phyloP scores from a whole-genome alignment of 306 rosid genomes.

The Prunus salicina region DNA sequence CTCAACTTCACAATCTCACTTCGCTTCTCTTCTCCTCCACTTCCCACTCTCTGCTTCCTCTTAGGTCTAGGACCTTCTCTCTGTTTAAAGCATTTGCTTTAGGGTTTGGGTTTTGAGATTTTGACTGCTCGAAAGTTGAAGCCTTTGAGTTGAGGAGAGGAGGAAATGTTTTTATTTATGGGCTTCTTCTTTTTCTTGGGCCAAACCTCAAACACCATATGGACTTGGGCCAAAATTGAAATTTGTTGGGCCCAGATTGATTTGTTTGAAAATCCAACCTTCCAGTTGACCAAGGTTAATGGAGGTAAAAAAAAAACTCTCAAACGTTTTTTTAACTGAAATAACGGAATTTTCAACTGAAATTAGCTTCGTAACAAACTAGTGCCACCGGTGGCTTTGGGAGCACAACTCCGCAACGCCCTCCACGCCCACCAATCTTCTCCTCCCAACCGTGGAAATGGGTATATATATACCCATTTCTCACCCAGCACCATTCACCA shows the following conservation, averaged over 20 bases:
- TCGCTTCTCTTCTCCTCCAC: background rate
- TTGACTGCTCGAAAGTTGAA: no score
- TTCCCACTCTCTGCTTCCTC: background rate
- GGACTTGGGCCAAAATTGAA: no score
- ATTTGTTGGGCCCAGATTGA: no score
- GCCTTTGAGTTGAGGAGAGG: background rate
- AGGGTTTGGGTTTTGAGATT: constrained; percentile 10
- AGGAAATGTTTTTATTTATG: background rate
- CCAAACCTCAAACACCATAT: no score
- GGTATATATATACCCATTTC: background rate
- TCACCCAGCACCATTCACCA: background rate
- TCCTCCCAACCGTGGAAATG: background rate
- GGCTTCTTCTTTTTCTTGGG: background rate
- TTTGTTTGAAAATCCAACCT: no score
- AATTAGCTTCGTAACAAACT: background rate
- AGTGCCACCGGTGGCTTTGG: background rate
- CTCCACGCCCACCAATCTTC: constrained; percentile 5
- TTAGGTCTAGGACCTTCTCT: background rate
- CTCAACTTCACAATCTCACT: background rate
- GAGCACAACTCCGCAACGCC: background rate
- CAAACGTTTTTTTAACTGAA: background rate
- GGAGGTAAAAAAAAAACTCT: no score
- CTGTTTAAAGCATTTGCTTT: background rate
- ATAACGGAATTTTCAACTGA: background rate
- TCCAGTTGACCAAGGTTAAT: no score